Evolutionary conservation across 208 protist genomes (phyloP).

Genomic region (Trypanosoma lewisi): DNA sequence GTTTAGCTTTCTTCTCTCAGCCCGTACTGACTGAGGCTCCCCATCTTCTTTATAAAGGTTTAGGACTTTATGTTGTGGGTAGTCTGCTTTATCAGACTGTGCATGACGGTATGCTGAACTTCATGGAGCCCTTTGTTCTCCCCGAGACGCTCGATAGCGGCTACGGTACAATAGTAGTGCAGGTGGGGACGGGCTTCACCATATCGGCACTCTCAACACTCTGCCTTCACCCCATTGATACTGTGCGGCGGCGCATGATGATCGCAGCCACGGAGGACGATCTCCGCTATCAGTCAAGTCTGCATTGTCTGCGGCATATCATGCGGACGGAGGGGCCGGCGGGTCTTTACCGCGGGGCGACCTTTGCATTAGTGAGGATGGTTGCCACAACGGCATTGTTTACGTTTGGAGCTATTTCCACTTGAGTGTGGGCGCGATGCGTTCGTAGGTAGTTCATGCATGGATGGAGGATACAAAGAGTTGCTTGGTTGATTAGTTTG

Average conservation of each 20-base stretch:
- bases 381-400: conserved; percentile 43
- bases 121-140: conserved; percentile 46
- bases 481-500: neutral
- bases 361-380: conserved; percentile 57
- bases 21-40: conserved; percentile 60
- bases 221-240: conserved; percentile 71
- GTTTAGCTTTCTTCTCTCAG: conserved; percentile 73
- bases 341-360: conserved; percentile 72
- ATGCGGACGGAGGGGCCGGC: conserved; percentile 52
- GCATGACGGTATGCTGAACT: conserved; percentile 33
- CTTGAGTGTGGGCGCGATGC: neutral
- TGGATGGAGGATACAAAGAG: neutral
- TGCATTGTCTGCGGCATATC: conserved; percentile 59
- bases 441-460: too few species aligned
- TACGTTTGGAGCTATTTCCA: conserved; percentile 19
- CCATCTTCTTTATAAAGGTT: conserved; percentile 67
- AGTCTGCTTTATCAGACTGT: conserved; percentile 59
- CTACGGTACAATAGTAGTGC: conserved; percentile 39
- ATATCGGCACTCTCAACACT: conserved; percentile 59
- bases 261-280: conserved; percentile 65
- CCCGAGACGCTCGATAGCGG: conserved; percentile 36
- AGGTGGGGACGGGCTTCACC: conserved; percentile 44
- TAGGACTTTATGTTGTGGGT: conserved; percentile 66
- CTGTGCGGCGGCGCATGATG: conserved; percentile 82
- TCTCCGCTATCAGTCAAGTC: conserved; percentile 50